Evolutionary conservation across 768 basidiomycete genomes (phyloP).

Genomic region (Boletus subcaerulescens): DNA sequence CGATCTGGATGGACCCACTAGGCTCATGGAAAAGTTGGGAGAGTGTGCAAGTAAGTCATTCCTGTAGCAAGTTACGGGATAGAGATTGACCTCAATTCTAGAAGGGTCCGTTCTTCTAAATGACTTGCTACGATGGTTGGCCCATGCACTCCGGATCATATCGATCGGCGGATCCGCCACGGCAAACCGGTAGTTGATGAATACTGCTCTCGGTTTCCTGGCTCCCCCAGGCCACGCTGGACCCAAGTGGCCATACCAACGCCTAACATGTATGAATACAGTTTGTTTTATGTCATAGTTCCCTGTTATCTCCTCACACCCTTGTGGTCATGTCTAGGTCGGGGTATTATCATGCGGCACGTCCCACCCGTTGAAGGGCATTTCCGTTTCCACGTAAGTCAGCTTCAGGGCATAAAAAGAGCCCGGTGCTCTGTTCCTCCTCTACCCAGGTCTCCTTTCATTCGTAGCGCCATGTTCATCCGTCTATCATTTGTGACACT

Average conservation of each 20-base stretch:
- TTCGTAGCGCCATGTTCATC: slow-evolving; percentile 7
- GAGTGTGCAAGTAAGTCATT: no score
- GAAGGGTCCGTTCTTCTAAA: neutral
- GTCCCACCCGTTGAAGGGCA: neutral
- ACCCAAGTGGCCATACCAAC: neutral
- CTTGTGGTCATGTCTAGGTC: neutral
- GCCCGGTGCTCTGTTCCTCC: neutral
- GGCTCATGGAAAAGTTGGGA: no score
- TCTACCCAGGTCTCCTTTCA: neutral
- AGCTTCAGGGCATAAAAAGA: slow-evolving; percentile 2
- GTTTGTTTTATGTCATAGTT: neutral
- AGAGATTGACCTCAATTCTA: no score
- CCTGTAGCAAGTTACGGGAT: no score
- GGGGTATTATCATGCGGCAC: no score
- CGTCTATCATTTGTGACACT: slow-evolving; percentile 9
- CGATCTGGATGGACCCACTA: no score
- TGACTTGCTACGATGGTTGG: neutral
- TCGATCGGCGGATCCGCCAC: neutral
- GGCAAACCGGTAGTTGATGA: no score
- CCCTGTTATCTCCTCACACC: neutral
- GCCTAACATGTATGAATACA: neutral
- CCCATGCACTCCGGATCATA: neutral
- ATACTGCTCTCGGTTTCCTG: neutral
- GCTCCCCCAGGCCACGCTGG: neutral
- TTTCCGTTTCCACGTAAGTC: neutral